A percentile compares a stretch with the other conserved stretches of the same genome.
Evolutionary conservation across 139 green algal species (phyloP).

Genomic region (Chlorella sp.): DNA sequence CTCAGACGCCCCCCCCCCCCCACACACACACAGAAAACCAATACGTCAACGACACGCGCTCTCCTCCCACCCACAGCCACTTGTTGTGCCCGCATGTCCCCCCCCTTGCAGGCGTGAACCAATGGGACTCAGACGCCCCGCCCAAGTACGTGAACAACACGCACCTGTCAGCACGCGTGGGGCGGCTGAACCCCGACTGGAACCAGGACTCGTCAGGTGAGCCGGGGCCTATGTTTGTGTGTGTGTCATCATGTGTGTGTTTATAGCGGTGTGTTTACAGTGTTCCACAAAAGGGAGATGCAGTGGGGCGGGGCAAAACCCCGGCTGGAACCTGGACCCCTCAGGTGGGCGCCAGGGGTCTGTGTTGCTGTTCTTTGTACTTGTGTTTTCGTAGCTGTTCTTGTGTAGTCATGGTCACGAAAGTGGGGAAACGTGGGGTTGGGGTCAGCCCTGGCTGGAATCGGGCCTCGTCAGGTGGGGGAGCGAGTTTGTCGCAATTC

Average conservation of each 20-base stretch:
- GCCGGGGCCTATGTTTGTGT: no score
- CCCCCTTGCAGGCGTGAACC: constrained; percentile 65
- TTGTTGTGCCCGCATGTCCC: not conserved
- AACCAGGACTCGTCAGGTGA: constrained; percentile 63
- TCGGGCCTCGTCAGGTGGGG: no score
- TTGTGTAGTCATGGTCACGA: no score
- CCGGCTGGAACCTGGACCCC: constrained; percentile 80
- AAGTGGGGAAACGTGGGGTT: no score
- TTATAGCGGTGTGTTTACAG: no score
- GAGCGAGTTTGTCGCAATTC: no score
- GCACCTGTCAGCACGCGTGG: constrained; percentile 81
- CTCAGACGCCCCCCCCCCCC: constrained; percentile 47
- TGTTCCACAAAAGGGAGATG: no score
- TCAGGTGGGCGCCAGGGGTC: not conserved
- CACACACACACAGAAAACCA: no score
- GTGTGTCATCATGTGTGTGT: no score
- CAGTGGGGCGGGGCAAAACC: constrained; percentile 92
- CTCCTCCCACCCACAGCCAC: no score
- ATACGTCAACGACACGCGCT: constrained; percentile 90
- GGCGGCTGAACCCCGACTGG: constrained; percentile 89
- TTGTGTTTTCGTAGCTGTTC: no score
- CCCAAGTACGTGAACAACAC: constrained; percentile 91
- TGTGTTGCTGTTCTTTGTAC: not conserved
- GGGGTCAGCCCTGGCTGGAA: no score
- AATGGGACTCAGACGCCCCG: constrained; percentile 67